Conservation (phyloP, 768 basidiomycete genomes). For the Termitomyces bulborhizus region DNA sequence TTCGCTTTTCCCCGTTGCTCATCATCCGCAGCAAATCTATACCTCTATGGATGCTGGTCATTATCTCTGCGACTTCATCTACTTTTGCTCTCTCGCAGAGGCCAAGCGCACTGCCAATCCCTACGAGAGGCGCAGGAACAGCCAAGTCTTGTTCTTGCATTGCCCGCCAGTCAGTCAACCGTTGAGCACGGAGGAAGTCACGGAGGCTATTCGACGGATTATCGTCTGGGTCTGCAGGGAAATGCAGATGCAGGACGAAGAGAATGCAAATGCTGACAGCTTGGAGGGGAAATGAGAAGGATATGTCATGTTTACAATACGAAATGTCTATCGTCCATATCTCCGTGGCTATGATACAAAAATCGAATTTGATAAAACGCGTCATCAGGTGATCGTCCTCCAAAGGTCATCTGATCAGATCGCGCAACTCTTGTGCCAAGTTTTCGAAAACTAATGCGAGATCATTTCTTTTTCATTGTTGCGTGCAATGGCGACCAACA, state of each 20-base stretch:
- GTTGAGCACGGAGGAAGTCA: slow-evolving; percentile 58
- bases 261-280: slow-evolving; percentile 17
- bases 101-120: slow-evolving; percentile 43
- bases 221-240: slow-evolving; percentile 54
- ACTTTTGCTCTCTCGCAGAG: slow-evolving; percentile 72
- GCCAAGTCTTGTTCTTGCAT: slow-evolving; percentile 63
- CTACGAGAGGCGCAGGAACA: slow-evolving; percentile 34
- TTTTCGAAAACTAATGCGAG: background rate
- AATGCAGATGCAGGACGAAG: slow-evolving; percentile 28
- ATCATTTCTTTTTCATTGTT: background rate
- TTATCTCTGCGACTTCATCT: slow-evolving; percentile 72
- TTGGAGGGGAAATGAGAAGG: slow-evolving; percentile 10
- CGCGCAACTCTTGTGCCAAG: slow-evolving; percentile 13
- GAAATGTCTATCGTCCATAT: background rate
- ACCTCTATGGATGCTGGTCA: slow-evolving; percentile 73
- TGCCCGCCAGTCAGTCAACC: slow-evolving; percentile 66
- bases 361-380: background rate
- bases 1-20: background rate
- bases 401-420: slow-evolving; percentile 11
- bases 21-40: slow-evolving; percentile 48
- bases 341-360: no score
- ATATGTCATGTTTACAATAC: background rate
- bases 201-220: slow-evolving; percentile 55
- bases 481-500: slow-evolving; percentile 40
- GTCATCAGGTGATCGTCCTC: background rate